Conservation (phyloP, 2,329 filamentous ascomycete genomes). For the Aspergillus pseudonomiae region DNA sequence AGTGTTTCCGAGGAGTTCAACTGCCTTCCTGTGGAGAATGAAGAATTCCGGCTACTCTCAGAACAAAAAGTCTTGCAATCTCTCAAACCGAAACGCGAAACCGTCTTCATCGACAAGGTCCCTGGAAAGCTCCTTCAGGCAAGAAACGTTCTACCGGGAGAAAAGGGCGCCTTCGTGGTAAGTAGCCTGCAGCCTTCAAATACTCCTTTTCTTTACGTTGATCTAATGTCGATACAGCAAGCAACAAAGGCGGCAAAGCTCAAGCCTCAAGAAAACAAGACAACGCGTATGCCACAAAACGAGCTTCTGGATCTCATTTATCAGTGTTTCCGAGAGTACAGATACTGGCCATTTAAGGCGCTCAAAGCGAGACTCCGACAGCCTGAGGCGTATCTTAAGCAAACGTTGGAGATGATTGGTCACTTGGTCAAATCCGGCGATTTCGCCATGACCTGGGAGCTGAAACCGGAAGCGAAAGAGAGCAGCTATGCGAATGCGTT, state of each 20-base stretch:
- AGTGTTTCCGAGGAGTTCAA: conserved; percentile 76
- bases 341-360: conserved; percentile 92
- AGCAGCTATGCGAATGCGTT: conserved; percentile 50
- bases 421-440: conserved; percentile 79
- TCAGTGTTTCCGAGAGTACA: conserved; percentile 78
- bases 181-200: conserved; percentile 19
- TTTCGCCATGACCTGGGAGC: conserved; percentile 83
- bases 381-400: conserved; percentile 89
- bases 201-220: not conserved
- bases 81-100: conserved; percentile 62
- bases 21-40: conserved; percentile 71
- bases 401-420: conserved; percentile 80
- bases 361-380: conserved; percentile 78
- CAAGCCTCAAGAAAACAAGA: conserved; percentile 73
- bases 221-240: conserved; percentile 40
- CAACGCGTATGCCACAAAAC: conserved; percentile 84
- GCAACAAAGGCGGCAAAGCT: conserved; percentile 56
- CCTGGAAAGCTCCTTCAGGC: conserved; percentile 60
- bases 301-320: conserved; percentile 86
- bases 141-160: conserved; percentile 53
- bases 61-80: conserved; percentile 61
- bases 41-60: conserved; percentile 67
- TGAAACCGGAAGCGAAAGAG: conserved; percentile 70
- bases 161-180: conserved; percentile 48
- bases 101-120: conserved; percentile 52